Base-by-base conservation (phyloP, 306 rosid species). In the Alnus glutinosa region DNA sequence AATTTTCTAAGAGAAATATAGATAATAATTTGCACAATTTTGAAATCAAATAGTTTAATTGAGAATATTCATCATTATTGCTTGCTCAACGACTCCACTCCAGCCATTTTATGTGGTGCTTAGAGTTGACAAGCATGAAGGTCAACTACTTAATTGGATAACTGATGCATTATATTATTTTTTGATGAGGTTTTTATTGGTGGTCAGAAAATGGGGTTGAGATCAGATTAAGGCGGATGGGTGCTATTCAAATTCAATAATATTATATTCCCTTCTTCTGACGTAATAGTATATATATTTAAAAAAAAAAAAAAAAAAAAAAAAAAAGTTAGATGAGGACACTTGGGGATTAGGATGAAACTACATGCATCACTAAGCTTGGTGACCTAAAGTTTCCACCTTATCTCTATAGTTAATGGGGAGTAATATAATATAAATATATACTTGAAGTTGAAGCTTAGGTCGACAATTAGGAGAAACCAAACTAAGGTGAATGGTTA, bases 101-200 rank as follows among this genome's bases (percentile, higher is more conserved):
- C n/a, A 63, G 8, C 46, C 70, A 63, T 63, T 32, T 13, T 34
- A 0, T 32, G 42, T 13, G 70, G 70, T 63, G 70, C 70, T n/a
- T 71, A 51, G 51, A 67, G 83, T 77, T 77, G 90, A 79, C 81
- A 42, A 55, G 70, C 75, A 48, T 16, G 4, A 13, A 34, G 46
- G 79, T 76, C 81, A 52, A 75, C 73, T 77, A 39, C 46, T 7
- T 55, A 42, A 69, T 76, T 44, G 71, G 76, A 51, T 70, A 75
- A 50, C 47, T 47, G 68, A 42, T 52, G 5, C 28, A 30, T 32
- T 57, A 51, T 30, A 30, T 32, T 57, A 51, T 30, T 47, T 71
- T 16, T 59, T 3, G n/a, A 32, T 59, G 1, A 9, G 2, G 6
- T 28, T 3, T 59, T 55, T 36, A 2, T 52, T 72, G 14, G 68